Evolutionary conservation across 257 asterid genomes (phyloP), one percentile per base, ranked within the genome.

Genomic region (Solanum habrochaites): DNA sequence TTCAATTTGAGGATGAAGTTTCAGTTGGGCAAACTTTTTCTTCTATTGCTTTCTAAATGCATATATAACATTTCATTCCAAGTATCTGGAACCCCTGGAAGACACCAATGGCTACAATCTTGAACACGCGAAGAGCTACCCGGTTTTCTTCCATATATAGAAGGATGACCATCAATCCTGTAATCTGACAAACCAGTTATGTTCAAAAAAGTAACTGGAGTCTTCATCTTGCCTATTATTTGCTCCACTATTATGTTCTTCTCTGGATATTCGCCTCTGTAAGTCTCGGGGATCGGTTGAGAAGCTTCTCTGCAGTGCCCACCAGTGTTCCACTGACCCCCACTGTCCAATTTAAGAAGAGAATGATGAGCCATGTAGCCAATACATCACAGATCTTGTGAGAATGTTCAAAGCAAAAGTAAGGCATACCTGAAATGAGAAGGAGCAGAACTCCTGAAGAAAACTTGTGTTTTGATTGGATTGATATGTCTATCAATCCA

Each of bases 91-190:
- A 97, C 99, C 45, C 99, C 98, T 18, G 99, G 99, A 42, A 97
- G 98, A 89, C 99, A 97, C 99, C 99, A 97, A 86, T 97, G 99
- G 94, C 99, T 97, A 91, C 99, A 97, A 92, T 97, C 99, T 91
- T 97, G 93, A 83, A 89, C 93, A 5, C 93, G 90, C 1, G 90
- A 91, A 27, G 89, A 37, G 86, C 45, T 80, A 8, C 88, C 85
- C 9, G 90, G 42, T 87, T 89, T 90, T 78, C 92, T 90, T 86
- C 99, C 98, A 18, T 95, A 96, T 29, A 92, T 75, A 9, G 99
- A 97, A 0, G 99, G 98, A 85, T 97, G 99, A 88, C 96, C 99
- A 84, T 97, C 99, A 35, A 93, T 91, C 83, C 98, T 91, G 80
- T 94, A 97, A 77, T 89, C 93, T 4, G 99, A 97, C 67, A 97